Base-by-base conservation (phyloP, 768 basidiomycete genomes). In the Pleurotus platypus region DNA sequence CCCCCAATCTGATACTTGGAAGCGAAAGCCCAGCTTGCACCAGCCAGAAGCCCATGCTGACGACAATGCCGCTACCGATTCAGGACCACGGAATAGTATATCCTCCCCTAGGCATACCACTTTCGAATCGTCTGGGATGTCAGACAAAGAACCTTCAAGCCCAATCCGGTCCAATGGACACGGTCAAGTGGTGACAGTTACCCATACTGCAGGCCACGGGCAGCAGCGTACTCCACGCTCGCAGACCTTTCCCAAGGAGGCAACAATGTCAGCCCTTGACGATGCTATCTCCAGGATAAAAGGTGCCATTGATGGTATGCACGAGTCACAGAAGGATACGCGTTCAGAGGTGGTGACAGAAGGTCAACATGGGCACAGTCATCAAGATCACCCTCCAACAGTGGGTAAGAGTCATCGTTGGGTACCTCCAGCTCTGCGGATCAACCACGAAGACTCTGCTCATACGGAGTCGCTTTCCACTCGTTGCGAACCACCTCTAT, bases 211-310 rank as follows among this genome's bases (percentile, higher is more conserved):
- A 16, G 67, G 68, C 47, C 45, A 61, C 5, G 63, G 58, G 43
- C 57, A 61, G 5, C 70, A 66, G 49, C 73, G 74, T 18, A 71
- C 71, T 16, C 69, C 72, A n/a, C 75, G 81, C 42, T 66, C 49
- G 20, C 76, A 77, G 60, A 62, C 68, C 5, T 75, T 72, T 43
- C 77, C 79, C 67, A 79, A 76, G 58, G 80, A 80, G 61, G 73
- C 80, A 20, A 65, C 75, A 7, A 90, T 92, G 83, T 86, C 89
- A 2, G 81, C 90, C 15, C 71, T 93, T 60, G 84, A 90, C 64
- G 90, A 94, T 65, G 82, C 84, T 24, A 91, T 94, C 82, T 90
- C 89, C 5, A 83, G 92, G 42, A 92, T 94, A 64, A 93, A 87
- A 64, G 91, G 89, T 30, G 92, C 86, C 12, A 64, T 94, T 56